Conservation (phyloP, 441 rosid species). For the Populus trichocarpa region DNA sequence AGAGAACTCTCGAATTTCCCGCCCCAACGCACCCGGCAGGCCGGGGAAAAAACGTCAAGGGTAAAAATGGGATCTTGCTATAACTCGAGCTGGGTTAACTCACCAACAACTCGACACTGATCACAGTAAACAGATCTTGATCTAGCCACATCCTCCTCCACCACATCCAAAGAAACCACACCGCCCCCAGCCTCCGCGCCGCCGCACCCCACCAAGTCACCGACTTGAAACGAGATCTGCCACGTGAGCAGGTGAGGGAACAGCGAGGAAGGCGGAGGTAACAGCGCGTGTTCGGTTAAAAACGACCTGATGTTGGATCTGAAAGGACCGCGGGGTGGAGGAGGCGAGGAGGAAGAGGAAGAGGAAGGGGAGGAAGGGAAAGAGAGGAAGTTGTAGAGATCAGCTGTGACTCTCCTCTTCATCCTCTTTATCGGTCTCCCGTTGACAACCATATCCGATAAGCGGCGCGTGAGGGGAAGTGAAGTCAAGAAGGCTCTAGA, state of each 20-base stretch:
- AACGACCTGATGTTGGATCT: constrained; percentile 41
- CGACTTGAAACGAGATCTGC: constrained; percentile 55
- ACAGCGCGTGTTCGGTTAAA: constrained; percentile 40
- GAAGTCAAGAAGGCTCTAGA: constrained; percentile 11
- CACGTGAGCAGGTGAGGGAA: constrained; percentile 51
- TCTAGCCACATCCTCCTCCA: constrained; percentile 73
- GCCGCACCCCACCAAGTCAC: constrained; percentile 27
- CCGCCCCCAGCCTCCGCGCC: constrained; percentile 34
- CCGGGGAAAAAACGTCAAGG: constrained; percentile 18
- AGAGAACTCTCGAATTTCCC: constrained; percentile 14
- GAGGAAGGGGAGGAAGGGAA: constrained; percentile 35
- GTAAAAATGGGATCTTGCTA: not conserved
- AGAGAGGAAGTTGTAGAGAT: constrained; percentile 52
- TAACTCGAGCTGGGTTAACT: constrained; percentile 41
- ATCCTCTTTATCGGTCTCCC: constrained; percentile 54
- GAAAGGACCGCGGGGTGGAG: constrained; percentile 33
- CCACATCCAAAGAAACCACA: constrained; percentile 43
- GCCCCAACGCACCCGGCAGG: constrained; percentile 22
- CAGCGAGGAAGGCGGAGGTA: constrained; percentile 48
- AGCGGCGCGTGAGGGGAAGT: constrained; percentile 22
- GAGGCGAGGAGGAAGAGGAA: not conserved
- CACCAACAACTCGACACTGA: constrained; percentile 83
- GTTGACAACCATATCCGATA: constrained; percentile 44
- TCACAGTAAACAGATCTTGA: constrained; percentile 73
- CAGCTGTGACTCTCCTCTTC: constrained; percentile 71